Evolutionary conservation across 83 land plant genomes (phyloP).

Genomic region (Thuja plicata): DNA sequence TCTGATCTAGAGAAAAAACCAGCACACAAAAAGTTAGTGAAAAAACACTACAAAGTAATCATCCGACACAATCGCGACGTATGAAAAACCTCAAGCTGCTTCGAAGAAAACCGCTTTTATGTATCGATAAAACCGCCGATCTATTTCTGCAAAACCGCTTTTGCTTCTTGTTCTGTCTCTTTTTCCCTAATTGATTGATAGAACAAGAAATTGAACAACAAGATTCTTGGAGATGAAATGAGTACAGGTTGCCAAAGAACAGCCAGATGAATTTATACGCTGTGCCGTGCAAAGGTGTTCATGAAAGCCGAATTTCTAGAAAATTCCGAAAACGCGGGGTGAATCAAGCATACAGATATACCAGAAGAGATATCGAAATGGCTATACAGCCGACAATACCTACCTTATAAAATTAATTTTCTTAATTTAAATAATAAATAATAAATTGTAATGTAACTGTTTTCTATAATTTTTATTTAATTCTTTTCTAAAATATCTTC

Average conservation of each 20-base stretch:
- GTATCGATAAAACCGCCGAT: not conserved
- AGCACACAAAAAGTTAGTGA: not conserved
- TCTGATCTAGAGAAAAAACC: not conserved
- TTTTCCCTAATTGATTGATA: not conserved
- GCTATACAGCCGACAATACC: too few relatives aligned
- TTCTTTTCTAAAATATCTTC: not conserved
- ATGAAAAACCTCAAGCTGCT: slow-evolving; percentile 4
- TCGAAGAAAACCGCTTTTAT: not conserved
- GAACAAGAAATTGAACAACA: not conserved
- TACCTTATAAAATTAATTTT: too few relatives aligned
- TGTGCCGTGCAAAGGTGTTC: not conserved
- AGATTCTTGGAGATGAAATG: too few relatives aligned
- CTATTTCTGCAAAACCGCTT: not conserved
- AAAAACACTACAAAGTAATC: not conserved
- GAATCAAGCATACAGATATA: not conserved
- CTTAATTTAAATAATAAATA: too few relatives aligned
- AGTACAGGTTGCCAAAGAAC: not conserved
- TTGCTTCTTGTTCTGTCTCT: not conserved
- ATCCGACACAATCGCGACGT: not conserved
- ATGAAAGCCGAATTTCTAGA: not conserved
- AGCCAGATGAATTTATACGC: not conserved
- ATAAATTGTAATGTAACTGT: too few relatives aligned
- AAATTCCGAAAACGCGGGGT: not conserved
- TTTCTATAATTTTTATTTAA: too few relatives aligned
- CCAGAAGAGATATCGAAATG: not conserved